Percentiles rank a stretch among this genome's conserved stretches.
Evolutionary conservation across 164 flowering plant genomes (phyloP).

Genomic region (Berberis vulgaris): DNA sequence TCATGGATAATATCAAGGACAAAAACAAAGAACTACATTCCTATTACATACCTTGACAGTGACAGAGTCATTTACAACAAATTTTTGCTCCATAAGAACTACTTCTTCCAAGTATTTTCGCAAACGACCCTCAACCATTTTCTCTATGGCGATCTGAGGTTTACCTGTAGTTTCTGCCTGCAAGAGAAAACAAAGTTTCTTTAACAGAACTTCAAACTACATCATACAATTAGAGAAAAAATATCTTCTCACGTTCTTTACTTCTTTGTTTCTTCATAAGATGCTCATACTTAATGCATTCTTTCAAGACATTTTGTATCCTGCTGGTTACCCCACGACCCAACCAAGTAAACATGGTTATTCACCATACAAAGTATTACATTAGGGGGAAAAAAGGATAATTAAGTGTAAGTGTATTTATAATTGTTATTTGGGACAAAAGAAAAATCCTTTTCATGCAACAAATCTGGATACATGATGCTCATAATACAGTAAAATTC

Average conservation of each 20-base stretch:
- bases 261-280: no score
- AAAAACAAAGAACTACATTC: not conserved
- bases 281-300: no score
- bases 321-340: no score
- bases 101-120: conserved; percentile 88
- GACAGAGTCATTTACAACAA: conserved; percentile 58
- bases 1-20: no score
- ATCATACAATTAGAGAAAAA: not conserved
- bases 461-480: no score
- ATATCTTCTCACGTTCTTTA: not conserved
- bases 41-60: conserved; percentile 50
- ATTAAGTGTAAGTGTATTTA: no score
- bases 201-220: not conserved
- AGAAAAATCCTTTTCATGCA: no score
- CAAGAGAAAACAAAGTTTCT: conserved; percentile 6
- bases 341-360: no score
- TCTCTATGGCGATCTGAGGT: conserved; percentile 80
- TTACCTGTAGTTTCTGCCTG: conserved; percentile 88
- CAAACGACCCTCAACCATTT: conserved; percentile 95
- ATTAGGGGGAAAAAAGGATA: no score
- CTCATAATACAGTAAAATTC: not conserved
- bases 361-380: no score
- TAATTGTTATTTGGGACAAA: no score
- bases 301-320: no score
- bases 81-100: conserved; percentile 90